These are phyloP conservation scores for Aspergillus intermedius DNA, from an alignment of 2,329 filamentous ascomycete genomes.

Conservation along the genomic window DNA sequence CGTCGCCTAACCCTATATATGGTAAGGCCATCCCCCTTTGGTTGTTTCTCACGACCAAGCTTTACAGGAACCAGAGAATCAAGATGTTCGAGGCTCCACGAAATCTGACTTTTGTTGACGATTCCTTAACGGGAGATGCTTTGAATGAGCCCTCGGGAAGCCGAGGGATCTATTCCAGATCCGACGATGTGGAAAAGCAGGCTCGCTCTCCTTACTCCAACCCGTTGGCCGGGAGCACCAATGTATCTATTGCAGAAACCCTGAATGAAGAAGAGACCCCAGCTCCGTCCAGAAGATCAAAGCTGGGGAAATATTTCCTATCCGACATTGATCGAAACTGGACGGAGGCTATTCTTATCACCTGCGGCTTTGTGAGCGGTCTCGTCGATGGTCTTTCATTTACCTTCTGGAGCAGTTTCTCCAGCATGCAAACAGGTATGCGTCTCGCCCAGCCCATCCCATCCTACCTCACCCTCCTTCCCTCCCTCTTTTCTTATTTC, in stretches of 20 bases:
- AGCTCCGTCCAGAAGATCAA: not conserved
- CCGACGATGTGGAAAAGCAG: too few relatives aligned
- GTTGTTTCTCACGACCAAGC: too few relatives aligned
- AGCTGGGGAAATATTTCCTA: not conserved
- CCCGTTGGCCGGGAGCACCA: not conserved
- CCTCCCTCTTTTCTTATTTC: too few relatives aligned
- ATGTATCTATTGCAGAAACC: not conserved
- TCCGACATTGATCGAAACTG: slow-evolving; percentile 6
- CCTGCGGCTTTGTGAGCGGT: slow-evolving; percentile 21
- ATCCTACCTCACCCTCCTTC: not conserved
- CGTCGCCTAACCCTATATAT: too few relatives aligned
- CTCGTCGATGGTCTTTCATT: slow-evolving; percentile 23
- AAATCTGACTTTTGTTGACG: too few relatives aligned
- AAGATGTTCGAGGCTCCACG: too few relatives aligned
- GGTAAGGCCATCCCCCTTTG: too few relatives aligned
- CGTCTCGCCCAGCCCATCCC: not conserved
- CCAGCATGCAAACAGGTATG: slow-evolving; percentile 26
- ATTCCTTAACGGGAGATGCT: too few relatives aligned
- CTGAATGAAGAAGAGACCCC: not conserved
- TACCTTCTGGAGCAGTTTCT: slow-evolving; percentile 25
- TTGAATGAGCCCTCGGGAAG: too few relatives aligned
- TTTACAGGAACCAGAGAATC: too few relatives aligned
- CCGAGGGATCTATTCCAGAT: too few relatives aligned
- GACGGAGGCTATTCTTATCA: slow-evolving; percentile 8
- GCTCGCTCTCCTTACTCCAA: not conserved